Conservation (phyloP, 306 rosid species). For the Quercus cerris region DNA sequence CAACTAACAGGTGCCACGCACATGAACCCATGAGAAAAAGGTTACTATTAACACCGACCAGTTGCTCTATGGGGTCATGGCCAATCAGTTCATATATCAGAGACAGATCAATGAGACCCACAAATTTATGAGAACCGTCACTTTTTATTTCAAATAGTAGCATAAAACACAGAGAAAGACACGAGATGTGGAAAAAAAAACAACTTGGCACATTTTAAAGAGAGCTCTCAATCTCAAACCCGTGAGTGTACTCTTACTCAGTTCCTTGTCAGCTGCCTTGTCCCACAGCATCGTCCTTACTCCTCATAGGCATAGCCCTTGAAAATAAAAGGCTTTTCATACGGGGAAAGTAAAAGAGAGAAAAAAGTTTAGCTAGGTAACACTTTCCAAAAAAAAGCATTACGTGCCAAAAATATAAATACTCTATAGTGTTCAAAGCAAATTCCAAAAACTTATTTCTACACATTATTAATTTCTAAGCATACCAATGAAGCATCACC, state of each 20-base stretch:
- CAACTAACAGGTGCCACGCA: neutral
- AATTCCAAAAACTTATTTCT: conserved; percentile 39
- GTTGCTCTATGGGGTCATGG: conserved; percentile 17
- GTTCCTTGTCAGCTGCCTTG: conserved; percentile 23
- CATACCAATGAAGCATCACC: conserved; percentile 33
- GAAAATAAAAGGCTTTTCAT: neutral
- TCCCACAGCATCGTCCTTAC: conserved; percentile 25
- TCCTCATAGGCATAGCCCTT: too few species aligned
- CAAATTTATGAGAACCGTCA: conserved; percentile 21
- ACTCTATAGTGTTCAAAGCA: conserved; percentile 19
- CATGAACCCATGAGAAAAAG: neutral
- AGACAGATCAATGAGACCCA: conserved; percentile 26
- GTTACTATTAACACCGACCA: conserved; percentile 22
- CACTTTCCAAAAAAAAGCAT: neutral
- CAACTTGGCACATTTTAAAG: conserved; percentile 13
- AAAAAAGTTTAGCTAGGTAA: neutral
- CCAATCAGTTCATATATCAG: neutral
- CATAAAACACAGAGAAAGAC: conserved; percentile 11
- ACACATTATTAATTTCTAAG: conserved; percentile 33
- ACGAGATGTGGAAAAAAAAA: conserved; percentile 14
- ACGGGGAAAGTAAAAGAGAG: neutral
- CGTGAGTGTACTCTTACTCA: conserved; percentile 2
- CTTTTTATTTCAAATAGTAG: conserved; percentile 12
- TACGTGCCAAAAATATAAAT: neutral
- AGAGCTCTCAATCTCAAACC: conserved; percentile 22